Percentiles rank a stretch among this genome's conserved stretches.
Evolutionary conservation across 2,329 filamentous ascomycete genomes (phyloP).

Genomic region (Cytospora piceae): DNA sequence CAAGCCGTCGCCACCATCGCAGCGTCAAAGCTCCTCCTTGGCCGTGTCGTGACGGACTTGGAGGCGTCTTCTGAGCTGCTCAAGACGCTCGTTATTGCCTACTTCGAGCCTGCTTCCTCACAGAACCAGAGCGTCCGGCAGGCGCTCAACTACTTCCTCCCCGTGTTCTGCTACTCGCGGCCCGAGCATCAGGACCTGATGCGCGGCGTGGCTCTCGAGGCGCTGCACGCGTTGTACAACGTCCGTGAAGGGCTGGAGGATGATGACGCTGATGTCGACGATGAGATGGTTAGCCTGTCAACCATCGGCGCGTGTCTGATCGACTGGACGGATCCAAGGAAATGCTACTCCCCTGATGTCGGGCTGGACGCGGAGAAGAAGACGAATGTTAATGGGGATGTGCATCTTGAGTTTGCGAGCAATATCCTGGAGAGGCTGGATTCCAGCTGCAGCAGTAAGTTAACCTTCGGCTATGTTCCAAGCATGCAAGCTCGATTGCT

Average conservation of each 20-base stretch:
- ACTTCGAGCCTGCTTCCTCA: conserved; percentile 84
- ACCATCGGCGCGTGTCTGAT: conserved; percentile 81
- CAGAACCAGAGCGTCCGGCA: conserved; percentile 83
- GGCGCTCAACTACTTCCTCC: conserved; percentile 89
- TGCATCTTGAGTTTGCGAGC: conserved; percentile 78
- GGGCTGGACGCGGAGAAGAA: conserved; percentile 62
- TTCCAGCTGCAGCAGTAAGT: conserved; percentile 68
- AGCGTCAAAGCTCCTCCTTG: conserved; percentile 83
- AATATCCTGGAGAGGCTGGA: conserved; percentile 77
- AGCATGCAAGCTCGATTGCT: not conserved
- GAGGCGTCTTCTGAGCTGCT: conserved; percentile 74
- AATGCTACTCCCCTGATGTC: conserved; percentile 62
- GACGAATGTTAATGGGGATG: conserved; percentile 68
- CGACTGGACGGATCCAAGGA: conserved; percentile 94
- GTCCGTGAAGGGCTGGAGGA: conserved; percentile 73
- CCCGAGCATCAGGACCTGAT: conserved; percentile 82
- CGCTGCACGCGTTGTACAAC: conserved; percentile 75
- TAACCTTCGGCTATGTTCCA: not conserved
- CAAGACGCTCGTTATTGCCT: conserved; percentile 80
- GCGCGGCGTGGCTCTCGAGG: conserved; percentile 72
- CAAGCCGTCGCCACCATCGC: conserved; percentile 82
- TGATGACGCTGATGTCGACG: conserved; percentile 74
- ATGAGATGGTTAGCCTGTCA: conserved; percentile 77
- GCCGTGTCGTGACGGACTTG: conserved; percentile 73
- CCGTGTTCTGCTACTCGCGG: conserved; percentile 88